Conservation (phyloP, 2,329 filamentous ascomycete species). For the Botrytis fabae region DNA sequence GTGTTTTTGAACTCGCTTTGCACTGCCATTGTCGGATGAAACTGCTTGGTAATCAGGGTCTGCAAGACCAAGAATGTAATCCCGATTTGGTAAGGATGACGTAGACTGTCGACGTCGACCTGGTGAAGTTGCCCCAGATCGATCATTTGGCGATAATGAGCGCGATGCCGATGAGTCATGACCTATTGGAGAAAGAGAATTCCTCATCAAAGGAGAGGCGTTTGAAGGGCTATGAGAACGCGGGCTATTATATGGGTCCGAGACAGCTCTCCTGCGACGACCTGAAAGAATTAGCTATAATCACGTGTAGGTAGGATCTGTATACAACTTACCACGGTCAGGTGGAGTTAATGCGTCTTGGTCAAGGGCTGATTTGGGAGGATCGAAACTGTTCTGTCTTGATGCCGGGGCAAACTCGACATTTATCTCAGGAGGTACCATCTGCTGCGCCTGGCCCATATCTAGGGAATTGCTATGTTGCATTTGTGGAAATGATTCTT, state of each 20-base stretch:
- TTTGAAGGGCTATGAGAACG: constrained; percentile 50
- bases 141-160: constrained; percentile 60
- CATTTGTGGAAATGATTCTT: constrained; percentile 49
- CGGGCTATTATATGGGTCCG: constrained; percentile 47
- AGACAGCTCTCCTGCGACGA: constrained; percentile 41
- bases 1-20: constrained; percentile 93
- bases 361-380: constrained; percentile 62
- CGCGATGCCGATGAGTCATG: constrained; percentile 44
- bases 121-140: constrained; percentile 50
- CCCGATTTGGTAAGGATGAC: constrained; percentile 57
- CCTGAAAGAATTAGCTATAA: constrained; percentile 34
- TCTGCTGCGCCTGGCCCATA: constrained; percentile 67
- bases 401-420: constrained; percentile 86
- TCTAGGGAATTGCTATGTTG: constrained; percentile 54
- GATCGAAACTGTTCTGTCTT: constrained; percentile 64
- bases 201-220: constrained; percentile 55
- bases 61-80: constrained; percentile 86
- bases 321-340: constrained; percentile 56
- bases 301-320: neutral
- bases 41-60: constrained; percentile 80
- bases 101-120: constrained; percentile 60
- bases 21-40: constrained; percentile 55
- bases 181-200: constrained; percentile 50
- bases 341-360: constrained; percentile 84
- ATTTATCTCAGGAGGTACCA: constrained; percentile 92